These are phyloP conservation scores for Candida golubevii DNA, from an alignment of 805 yeast genomes.

Conservation along the genomic window DNA sequence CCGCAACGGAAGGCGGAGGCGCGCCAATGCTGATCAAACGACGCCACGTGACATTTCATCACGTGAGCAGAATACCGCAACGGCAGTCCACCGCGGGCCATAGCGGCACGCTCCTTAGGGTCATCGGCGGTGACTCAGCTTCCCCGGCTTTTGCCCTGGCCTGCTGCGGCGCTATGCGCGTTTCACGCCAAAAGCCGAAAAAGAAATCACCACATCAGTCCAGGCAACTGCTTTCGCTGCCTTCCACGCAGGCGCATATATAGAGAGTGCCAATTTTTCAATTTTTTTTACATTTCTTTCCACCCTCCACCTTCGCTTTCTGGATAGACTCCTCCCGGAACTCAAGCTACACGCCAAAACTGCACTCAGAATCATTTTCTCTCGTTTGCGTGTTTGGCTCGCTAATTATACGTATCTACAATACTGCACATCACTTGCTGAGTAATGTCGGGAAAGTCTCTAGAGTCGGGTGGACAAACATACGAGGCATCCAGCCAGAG, in stretches of 20 bases:
- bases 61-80: background rate
- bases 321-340: too few species aligned
- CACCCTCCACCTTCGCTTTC: too few species aligned
- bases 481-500: constrained; percentile 5
- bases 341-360: too few species aligned
- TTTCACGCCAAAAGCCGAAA: background rate
- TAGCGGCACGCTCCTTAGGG: too few species aligned
- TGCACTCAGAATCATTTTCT: too few species aligned
- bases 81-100: too few species aligned
- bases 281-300: too few species aligned
- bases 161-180: constrained; percentile 8
- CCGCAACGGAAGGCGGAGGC: background rate
- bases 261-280: background rate
- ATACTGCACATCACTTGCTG: too few species aligned
- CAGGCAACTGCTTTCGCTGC: constrained; percentile 2
- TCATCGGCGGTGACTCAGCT: constrained; percentile 4
- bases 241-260: constrained; percentile 2
- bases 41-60: background rate
- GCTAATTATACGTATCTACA: too few species aligned
- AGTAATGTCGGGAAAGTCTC: constrained; percentile 4
- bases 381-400: too few species aligned
- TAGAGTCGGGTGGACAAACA: constrained; percentile 4
- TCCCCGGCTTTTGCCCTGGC: constrained; percentile 6
- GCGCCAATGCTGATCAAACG: background rate
- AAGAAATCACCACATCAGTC: constrained; percentile 2